These are phyloP conservation scores for Aspergillus sp. DNA, from an alignment of 2,329 filamentous ascomycete species.

Conservation along the genomic window DNA sequence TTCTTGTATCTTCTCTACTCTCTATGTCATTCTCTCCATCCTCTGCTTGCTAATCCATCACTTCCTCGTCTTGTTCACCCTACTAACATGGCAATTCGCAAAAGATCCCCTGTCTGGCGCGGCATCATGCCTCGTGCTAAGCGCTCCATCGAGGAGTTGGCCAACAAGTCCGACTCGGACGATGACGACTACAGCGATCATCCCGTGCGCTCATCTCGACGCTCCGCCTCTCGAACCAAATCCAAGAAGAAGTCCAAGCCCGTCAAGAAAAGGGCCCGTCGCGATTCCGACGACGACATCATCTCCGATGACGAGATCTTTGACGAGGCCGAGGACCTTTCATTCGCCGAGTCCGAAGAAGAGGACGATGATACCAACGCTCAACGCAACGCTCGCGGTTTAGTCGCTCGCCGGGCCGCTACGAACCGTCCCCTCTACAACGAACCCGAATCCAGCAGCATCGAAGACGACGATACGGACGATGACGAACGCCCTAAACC, in stretches of 20 bases:
- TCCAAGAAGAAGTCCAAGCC: constrained; percentile 37
- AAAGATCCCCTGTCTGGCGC: constrained; percentile 7
- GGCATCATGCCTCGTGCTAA: constrained; percentile 41
- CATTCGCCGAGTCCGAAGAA: constrained; percentile 49
- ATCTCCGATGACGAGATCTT: constrained; percentile 39
- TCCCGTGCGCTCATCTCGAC: constrained; percentile 30
- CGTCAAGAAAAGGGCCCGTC: constrained; percentile 42
- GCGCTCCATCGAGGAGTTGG: constrained; percentile 47
- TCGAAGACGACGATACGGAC: constrained; percentile 36
- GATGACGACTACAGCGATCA: constrained; percentile 50
- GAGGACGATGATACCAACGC: constrained; percentile 47
- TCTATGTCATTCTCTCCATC: neutral
- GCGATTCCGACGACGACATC: constrained; percentile 51
- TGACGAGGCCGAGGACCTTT: constrained; percentile 45
- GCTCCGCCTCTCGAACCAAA: constrained; percentile 32
- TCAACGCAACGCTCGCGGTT: constrained; percentile 60
- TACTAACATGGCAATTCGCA: constrained; percentile 7
- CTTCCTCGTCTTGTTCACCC: neutral
- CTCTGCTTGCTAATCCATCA: neutral
- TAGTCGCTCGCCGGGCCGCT: constrained; percentile 57
- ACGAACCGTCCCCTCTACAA: constrained; percentile 59
- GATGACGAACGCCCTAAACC: constrained; percentile 23
- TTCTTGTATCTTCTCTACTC: neutral
- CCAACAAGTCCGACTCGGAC: constrained; percentile 46
- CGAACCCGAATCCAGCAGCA: constrained; percentile 52